phyloP scores from a whole-genome alignment of 2,329 filamentous ascomycete genomes.

The Calonectria multiphialidica region DNA sequence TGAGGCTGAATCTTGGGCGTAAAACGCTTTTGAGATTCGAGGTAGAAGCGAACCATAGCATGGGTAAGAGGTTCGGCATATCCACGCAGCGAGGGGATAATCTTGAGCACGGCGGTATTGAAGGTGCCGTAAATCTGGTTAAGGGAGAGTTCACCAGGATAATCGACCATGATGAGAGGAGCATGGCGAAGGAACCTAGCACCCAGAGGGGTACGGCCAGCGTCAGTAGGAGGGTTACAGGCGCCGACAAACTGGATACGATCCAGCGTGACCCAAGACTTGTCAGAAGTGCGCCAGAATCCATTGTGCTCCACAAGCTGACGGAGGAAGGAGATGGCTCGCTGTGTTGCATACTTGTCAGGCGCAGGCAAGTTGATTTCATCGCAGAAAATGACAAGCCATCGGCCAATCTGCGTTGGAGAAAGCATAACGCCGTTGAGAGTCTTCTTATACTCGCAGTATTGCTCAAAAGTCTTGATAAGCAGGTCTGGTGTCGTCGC shows the following conservation, averaged over 20 bases:
- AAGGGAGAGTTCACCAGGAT: constrained; percentile 94
- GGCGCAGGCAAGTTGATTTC: constrained; percentile 99
- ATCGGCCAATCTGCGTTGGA: constrained; percentile 95
- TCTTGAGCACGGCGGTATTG: constrained; percentile 95
- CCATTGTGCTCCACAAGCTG: constrained; percentile 99
- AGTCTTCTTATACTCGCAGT: constrained; percentile 99
- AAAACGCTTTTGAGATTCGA: constrained; percentile 94
- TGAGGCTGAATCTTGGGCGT: constrained; percentile 97
- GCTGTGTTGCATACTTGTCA: constrained; percentile 97
- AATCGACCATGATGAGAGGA: constrained; percentile 99
- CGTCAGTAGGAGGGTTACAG: constrained; percentile 98
- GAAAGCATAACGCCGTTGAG: constrained; percentile 95
- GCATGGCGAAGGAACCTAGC: constrained; percentile 95
- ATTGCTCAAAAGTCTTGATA: constrained; percentile 99
- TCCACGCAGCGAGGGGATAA: constrained; percentile 92
- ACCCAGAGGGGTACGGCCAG: constrained; percentile 93
- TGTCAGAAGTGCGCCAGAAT: constrained; percentile 98
- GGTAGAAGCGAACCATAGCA: constrained; percentile 97
- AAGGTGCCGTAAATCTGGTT: constrained; percentile 99
- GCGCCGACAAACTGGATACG: constrained; percentile 99
- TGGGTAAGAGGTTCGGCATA: constrained; percentile 95
- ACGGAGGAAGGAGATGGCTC: constrained; percentile 95
- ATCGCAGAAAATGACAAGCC: constrained; percentile 99
- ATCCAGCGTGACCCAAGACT: constrained; percentile 97
- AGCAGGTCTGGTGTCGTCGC: constrained; percentile 97